These are phyloP conservation scores for Garcia nutans DNA, from an alignment of 345 rosid species.

Conservation along the genomic window DNA sequence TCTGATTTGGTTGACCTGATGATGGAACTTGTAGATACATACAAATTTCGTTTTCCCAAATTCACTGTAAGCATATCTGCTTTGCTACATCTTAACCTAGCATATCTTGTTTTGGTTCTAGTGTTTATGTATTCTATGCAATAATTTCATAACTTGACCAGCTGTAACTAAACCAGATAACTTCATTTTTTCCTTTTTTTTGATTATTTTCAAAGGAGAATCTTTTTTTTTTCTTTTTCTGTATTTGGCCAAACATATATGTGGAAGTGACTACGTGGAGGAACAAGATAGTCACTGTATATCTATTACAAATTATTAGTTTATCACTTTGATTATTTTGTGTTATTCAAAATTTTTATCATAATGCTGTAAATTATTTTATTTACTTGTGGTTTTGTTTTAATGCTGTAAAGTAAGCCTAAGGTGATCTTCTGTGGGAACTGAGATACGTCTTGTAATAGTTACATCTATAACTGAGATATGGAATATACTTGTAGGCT, in stretches of 20 bases:
- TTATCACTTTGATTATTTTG: no score
- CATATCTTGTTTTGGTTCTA: neutral
- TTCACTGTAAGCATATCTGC: constrained; percentile 62
- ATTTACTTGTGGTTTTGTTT: neutral
- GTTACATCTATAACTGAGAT: neutral
- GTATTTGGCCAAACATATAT: no score
- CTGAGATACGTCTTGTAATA: neutral
- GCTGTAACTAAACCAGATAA: no score
- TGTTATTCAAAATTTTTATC: no score
- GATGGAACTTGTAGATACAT: constrained; percentile 90
- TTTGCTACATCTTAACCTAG: neutral
- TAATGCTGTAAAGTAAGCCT: neutral
- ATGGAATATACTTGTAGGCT: neutral
- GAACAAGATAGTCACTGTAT: no score
- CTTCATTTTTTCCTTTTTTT: no score
- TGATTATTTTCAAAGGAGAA: no score
- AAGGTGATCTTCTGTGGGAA: neutral
- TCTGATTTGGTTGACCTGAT: constrained; percentile 91
- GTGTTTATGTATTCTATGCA: neutral
- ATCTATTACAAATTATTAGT: no score
- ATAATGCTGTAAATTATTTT: no score
- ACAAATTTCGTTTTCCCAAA: constrained; percentile 77
- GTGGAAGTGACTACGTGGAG: no score
- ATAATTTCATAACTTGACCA: neutral
- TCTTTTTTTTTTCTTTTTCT: no score